phyloP scores from a whole-genome alignment of 2,329 filamentous ascomycete species.

The Trichophyton simii region DNA sequence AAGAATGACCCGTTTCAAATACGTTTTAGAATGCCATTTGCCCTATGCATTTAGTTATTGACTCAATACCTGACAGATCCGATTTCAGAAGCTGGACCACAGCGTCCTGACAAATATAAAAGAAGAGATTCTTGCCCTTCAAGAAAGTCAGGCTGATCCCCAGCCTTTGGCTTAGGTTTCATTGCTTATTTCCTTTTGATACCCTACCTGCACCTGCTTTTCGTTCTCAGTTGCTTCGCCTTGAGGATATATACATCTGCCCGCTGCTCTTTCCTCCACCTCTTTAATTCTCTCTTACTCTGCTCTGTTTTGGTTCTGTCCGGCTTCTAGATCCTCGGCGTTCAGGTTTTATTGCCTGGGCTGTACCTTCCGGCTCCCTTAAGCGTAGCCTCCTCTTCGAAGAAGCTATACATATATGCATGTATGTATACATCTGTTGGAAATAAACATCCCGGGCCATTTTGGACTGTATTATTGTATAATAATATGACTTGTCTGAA shows the following conservation, averaged over 20 bases:
- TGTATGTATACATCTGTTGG: not conserved
- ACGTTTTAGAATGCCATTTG: not conserved
- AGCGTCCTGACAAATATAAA: slow-evolving; percentile 23
- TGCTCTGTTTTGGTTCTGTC: not conserved
- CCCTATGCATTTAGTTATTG: slow-evolving; percentile 1
- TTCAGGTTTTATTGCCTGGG: not conserved
- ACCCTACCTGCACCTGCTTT: not conserved
- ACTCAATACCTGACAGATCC: slow-evolving; percentile 22
- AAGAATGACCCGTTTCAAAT: not conserved
- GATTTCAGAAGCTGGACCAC: slow-evolving; percentile 28
- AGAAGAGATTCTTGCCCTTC: slow-evolving; percentile 24
- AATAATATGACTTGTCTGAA: not conserved
- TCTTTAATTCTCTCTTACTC: not conserved
- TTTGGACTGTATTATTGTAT: not conserved
- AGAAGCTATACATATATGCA: not conserved
- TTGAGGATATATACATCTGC: not conserved
- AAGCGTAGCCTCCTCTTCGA: not conserved
- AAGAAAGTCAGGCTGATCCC: slow-evolving; percentile 1
- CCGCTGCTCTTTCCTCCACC: not conserved
- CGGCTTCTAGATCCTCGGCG: too few species aligned
- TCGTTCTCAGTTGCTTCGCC: not conserved
- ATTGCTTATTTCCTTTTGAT: not conserved
- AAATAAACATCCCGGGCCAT: not conserved
- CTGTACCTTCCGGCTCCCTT: not conserved
- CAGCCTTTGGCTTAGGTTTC: not conserved